A percentile compares a stretch with the other conserved stretches of the same genome.
phyloP scores from a whole-genome alignment of 2,329 filamentous ascomycete species.

The Triangularia setosa region DNA sequence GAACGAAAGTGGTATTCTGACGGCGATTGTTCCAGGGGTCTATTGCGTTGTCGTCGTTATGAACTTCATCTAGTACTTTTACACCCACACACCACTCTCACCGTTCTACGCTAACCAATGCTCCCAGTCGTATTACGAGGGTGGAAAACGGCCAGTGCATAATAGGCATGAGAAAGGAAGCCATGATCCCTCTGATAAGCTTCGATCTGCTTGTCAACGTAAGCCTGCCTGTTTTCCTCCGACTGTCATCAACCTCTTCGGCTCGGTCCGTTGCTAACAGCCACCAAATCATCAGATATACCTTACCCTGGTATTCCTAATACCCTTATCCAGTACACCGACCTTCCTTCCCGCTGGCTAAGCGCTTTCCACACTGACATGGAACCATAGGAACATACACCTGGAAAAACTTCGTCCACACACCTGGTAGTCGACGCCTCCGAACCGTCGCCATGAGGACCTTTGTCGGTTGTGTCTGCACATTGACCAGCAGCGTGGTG shows the following conservation, averaged over 20 bases:
- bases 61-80: conserved; percentile 57
- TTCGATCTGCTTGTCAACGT: conserved; percentile 60
- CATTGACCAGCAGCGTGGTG: conserved; percentile 55
- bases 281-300: conserved; percentile 41
- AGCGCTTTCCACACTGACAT: background rate
- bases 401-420: conserved; percentile 45
- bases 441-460: conserved; percentile 54
- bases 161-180: conserved; percentile 56
- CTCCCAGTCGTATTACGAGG: conserved; percentile 50
- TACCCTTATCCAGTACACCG: conserved; percentile 52
- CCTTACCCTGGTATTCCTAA: conserved; percentile 58
- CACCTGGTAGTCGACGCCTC: conserved; percentile 40
- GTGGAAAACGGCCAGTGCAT: conserved; percentile 54
- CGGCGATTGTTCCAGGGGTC: conserved; percentile 28
- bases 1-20: background rate
- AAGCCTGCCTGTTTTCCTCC: conserved; percentile 9
- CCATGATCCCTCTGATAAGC: conserved; percentile 58
- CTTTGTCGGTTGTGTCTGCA: conserved; percentile 55
- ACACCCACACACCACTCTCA: background rate
- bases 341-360: background rate
- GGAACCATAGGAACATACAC: conserved; percentile 47
- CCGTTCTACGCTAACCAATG: background rate
- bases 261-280: background rate
- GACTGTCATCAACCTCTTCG: background rate
- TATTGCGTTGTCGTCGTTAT: conserved; percentile 48